phyloP scores from a whole-genome alignment of 1,139 yeast genomes.

The Yamadazyma sp. region DNA sequence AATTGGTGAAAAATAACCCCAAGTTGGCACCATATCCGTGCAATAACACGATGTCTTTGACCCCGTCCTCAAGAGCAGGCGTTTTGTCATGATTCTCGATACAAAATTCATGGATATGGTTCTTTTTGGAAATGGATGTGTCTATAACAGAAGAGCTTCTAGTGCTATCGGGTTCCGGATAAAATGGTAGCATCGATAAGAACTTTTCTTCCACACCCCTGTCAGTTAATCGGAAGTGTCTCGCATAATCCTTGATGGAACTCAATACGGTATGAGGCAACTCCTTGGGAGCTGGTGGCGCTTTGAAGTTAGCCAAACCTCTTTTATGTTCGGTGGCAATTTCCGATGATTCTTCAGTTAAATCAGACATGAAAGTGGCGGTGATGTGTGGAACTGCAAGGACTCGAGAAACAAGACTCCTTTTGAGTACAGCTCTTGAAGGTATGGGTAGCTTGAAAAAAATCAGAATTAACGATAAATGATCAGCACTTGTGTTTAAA shows the following conservation, averaged over 20 bases:
- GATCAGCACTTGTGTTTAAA: no score
- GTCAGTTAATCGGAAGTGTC: constrained; percentile 32
- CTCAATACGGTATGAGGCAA: constrained; percentile 23
- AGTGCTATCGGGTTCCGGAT: constrained; percentile 52
- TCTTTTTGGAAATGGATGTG: constrained; percentile 48
- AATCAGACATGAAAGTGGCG: neutral
- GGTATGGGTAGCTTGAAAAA: no score
- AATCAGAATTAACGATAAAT: no score
- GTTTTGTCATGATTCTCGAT: constrained; percentile 32
- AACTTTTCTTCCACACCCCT: constrained; percentile 31
- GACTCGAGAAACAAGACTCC: neutral
- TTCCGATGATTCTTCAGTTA: no score
- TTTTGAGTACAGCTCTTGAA: no score
- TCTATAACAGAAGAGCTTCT: constrained; percentile 49
- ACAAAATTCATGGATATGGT: constrained; percentile 59
- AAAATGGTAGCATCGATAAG: constrained; percentile 55
- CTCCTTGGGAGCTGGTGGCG: constrained; percentile 3
- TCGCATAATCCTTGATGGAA: constrained; percentile 41
- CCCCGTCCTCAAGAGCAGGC: constrained; percentile 12
- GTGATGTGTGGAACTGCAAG: neutral
- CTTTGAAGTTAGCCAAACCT: constrained; percentile 6
- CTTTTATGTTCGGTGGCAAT: constrained; percentile 7
- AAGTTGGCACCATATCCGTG: constrained; percentile 52
- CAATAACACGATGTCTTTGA: constrained; percentile 39
- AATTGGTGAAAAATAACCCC: constrained; percentile 45